Percentiles rank a stretch among this genome's conserved stretches.
Evolutionary conservation across 2,329 filamentous ascomycete genomes (phyloP).

Genomic region (Epichloe gansuensis): DNA sequence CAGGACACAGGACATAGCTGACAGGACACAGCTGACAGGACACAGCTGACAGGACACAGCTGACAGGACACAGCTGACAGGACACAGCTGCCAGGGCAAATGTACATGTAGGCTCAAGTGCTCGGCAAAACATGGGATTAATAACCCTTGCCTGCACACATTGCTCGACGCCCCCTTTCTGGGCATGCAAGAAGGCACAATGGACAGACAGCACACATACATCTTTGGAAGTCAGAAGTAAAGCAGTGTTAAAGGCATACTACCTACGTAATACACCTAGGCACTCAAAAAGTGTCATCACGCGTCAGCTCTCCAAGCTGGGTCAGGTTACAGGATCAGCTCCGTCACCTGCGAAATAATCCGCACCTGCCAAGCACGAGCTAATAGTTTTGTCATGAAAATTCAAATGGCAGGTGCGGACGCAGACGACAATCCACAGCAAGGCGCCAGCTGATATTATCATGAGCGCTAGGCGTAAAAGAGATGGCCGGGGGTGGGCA

Average conservation of each 20-base stretch:
- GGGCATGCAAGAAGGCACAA: too few species aligned
- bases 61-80: neutral
- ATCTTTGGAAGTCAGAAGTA: too few species aligned
- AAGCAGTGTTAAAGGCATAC: neutral
- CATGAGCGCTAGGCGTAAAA: neutral
- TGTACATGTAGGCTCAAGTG: too few species aligned
- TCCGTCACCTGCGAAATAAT: neutral
- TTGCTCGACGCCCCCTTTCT: too few species aligned
- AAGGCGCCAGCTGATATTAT: neutral
- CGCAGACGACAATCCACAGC: neutral
- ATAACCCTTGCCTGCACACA: neutral
- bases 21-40: neutral
- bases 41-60: neutral
- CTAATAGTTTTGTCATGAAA: neutral
- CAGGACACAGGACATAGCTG: neutral
- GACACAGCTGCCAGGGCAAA: neutral
- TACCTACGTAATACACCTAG: too few species aligned
- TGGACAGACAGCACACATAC: too few species aligned
- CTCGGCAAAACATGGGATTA: too few species aligned
- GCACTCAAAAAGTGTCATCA: neutral
- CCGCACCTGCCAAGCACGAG: neutral
- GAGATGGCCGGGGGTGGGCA: constrained; percentile 6
- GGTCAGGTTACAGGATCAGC: neutral
- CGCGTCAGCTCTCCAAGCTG: neutral
- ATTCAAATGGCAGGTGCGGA: neutral